phyloP scores from a whole-genome alignment of 805 yeast genomes.

The Debaryomyces prosopidis region DNA sequence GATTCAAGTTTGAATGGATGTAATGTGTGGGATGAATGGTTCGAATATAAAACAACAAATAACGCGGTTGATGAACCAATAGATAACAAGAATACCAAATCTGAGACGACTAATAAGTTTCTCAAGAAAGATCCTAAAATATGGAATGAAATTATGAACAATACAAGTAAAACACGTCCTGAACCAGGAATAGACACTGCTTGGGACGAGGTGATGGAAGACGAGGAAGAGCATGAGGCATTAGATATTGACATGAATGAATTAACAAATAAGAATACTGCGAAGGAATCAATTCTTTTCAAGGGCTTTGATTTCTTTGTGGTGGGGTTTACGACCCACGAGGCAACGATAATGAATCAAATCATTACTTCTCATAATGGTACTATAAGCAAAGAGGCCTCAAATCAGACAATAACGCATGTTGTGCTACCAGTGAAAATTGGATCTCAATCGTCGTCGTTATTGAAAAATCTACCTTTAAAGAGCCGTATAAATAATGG shows the following conservation, averaged over 20 bases:
- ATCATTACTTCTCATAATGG: slow-evolving; percentile 53
- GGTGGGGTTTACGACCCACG: slow-evolving; percentile 40
- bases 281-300: slow-evolving; percentile 33
- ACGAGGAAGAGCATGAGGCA: slow-evolving; percentile 8
- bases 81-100: slow-evolving; percentile 7
- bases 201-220: slow-evolving; percentile 24
- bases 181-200: slow-evolving; percentile 18
- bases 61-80: background rate
- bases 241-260: slow-evolving; percentile 1
- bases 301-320: slow-evolving; percentile 42
- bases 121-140: slow-evolving; percentile 27
- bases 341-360: slow-evolving; percentile 35
- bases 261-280: slow-evolving; percentile 11
- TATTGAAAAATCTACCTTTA: slow-evolving; percentile 25
- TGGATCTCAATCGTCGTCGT: slow-evolving; percentile 26
- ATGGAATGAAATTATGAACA: slow-evolving; percentile 47
- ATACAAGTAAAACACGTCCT: slow-evolving; percentile 13
- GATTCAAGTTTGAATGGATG: slow-evolving; percentile 26
- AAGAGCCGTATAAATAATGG: slow-evolving; percentile 18
- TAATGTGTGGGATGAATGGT: slow-evolving; percentile 35
- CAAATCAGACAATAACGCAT: slow-evolving; percentile 29
- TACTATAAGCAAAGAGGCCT: slow-evolving; percentile 13
- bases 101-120: slow-evolving; percentile 3
- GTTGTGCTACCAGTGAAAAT: slow-evolving; percentile 30
- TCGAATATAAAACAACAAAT: slow-evolving; percentile 5